Evolutionary conservation across 306 rosid genomes (phyloP), one percentile per base, ranked within the genome.

Genomic region (Fragaria iinumae): DNA sequence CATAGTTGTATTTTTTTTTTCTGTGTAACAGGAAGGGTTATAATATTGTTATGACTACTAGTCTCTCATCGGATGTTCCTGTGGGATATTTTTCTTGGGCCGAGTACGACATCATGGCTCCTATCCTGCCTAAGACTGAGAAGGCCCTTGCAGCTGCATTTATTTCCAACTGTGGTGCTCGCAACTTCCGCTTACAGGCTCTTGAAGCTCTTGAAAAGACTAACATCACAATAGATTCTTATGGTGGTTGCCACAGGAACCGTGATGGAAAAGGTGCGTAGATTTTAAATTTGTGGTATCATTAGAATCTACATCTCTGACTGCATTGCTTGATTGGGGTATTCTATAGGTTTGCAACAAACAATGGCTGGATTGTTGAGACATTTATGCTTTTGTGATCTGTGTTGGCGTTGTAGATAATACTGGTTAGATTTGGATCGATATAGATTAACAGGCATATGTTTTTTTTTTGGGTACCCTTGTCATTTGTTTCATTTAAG

Each of bases 71-170:
- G 81, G 97, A 96, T 85, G 98, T 96, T 85, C 97, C 98, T 64
- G 98, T 91, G 49, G 99, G 99, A 82, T 96, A 96, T 83, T 96
- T 96, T 80, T 96, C 99, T 44, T 96, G 99, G 99, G 93, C 99
- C 39, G 99, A 96, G 90, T 96, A 96, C 81, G 92, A 96, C 76
- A 87, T 96, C 77, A 96, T 96, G 99, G 96, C 93, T 44, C 98
- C 96, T 8, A 41, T 92, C 47, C 82, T 66, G 85, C 93, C 93
- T 65, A 96, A 96, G 89, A 96, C 82, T 69, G 99, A 92, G 80
- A 84, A 67, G 38, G 89, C 99, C 83, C 89, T 91, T 77, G 99
- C 98, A 78, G 99, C 93, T 80, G 98, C 98, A 39, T 96, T 96
- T 87, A 96, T 92, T 88, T 96, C 98, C 78, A 96, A 92, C 80